Evolutionary conservation across 2,329 filamentous ascomycete genomes (phyloP), one percentile per base, ranked within the genome.

Genomic region (Pyrenophora tritici-repentis): DNA sequence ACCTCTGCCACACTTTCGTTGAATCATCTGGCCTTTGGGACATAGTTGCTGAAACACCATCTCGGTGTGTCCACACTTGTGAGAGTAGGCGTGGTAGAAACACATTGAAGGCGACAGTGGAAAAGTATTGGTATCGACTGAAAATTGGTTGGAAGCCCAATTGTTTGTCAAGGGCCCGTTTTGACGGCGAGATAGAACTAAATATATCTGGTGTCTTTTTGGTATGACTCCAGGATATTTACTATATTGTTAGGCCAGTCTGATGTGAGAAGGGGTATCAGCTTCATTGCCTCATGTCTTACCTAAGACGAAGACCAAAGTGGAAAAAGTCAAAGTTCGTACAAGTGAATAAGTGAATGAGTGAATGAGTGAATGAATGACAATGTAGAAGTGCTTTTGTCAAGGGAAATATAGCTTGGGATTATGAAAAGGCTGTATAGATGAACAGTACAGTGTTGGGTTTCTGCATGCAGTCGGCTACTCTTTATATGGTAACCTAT

Each of bases 51-150:
- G 62, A 46, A 73, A 63, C 9, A 71, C 50, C 59, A 70, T 77
- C 48, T 70, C 66, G 13, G 75, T 76, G 61, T 79, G 77, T 37
- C 76, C 76, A 62, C 77, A 79, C 12, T 66, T 62, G 66, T 79
- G 73, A 3, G 67, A 71, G 67, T 79, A 77, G 40, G 76, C 77
- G 63, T 79, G 77, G 65, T 77, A 79, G 63, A 72, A 76, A 67
- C 76, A 78, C 77, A 79, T 79, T n/a, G 26, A 61, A 47, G 32
- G 14, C 9, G 20, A 36, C 20, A 2, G 12, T 26, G 38, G 14
- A 18, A 9, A 22, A 12, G 3, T 29, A 12, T 40, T 41, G 4
- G 32, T 52, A 35, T 32, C 14, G 37, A 46, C 33, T 20, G 34
- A 31, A n/a, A 22, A 6, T 42, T 7, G 2, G 2, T 29, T 24